Percentiles rank a stretch among this genome's conserved stretches.
phyloP scores from a whole-genome alignment of 208 protist species.

The Borovskyia barvae region DNA sequence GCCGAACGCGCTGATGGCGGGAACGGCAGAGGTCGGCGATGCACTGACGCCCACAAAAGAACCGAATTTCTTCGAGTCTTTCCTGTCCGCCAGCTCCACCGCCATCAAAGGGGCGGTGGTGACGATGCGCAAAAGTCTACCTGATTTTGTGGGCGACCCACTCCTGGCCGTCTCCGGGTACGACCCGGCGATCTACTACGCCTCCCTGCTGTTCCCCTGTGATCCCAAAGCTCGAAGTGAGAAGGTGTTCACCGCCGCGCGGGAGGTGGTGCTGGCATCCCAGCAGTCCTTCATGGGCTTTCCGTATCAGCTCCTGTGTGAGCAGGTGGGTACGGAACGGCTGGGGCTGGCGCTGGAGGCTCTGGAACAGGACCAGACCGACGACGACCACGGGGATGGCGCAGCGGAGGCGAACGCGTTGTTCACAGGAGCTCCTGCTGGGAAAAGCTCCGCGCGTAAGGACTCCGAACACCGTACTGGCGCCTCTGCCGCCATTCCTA shows the following conservation, averaged over 20 bases:
- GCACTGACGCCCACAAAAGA: background rate
- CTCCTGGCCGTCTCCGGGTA: conserved; percentile 27
- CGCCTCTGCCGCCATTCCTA: conserved; percentile 8
- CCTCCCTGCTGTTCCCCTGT: conserved; percentile 26
- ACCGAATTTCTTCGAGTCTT: conserved; percentile 23
- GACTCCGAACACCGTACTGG: background rate
- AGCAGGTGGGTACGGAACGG: conserved; percentile 47
- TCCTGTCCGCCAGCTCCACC: conserved; percentile 20
- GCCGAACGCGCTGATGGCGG: background rate
- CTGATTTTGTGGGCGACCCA: conserved; percentile 33
- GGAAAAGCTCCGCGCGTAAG: background rate
- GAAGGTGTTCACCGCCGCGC: conserved; percentile 45
- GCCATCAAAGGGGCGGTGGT: conserved; percentile 26
- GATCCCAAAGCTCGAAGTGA: conserved; percentile 29
- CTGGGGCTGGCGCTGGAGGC: conserved; percentile 43
- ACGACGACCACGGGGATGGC: conserved; percentile 17
- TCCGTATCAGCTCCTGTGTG: conserved; percentile 58
- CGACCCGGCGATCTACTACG: conserved; percentile 18
- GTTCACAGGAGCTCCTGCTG: background rate
- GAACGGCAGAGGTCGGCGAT: background rate
- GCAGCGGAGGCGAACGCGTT: background rate
- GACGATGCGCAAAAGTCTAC: conserved; percentile 23
- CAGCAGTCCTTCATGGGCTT: conserved; percentile 76
- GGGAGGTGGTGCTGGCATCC: conserved; percentile 50
- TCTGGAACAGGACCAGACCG: conserved; percentile 16